Evolutionary conservation across 352 stramenopile genomes (phyloP).

Genomic region (Phytophthora sojae): DNA sequence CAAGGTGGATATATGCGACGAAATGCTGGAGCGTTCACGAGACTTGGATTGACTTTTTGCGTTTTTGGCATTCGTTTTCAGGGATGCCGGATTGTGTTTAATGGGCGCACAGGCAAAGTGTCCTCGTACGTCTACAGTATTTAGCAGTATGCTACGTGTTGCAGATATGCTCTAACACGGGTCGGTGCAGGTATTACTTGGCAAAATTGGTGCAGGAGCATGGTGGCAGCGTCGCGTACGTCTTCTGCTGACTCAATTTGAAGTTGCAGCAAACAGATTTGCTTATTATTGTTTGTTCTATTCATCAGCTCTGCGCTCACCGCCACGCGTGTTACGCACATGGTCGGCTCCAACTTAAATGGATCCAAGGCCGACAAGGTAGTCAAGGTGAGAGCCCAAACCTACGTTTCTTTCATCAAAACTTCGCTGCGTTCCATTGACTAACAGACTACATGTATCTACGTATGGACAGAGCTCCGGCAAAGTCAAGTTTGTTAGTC

Average conservation of each 20-base stretch:
- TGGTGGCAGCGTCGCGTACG: constrained; percentile 73
- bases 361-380: constrained; percentile 77
- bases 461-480: constrained; percentile 42
- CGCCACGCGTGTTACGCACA: constrained; percentile 76
- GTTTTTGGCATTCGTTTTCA: constrained; percentile 22
- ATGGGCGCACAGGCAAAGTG: constrained; percentile 82
- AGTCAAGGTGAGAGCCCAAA: constrained; percentile 55
- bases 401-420: background rate
- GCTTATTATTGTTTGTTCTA: constrained; percentile 1
- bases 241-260: background rate
- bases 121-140: constrained; percentile 59
- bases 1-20: constrained; percentile 36
- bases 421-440: background rate
- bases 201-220: constrained; percentile 83
- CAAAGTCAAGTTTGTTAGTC: constrained; percentile 73
- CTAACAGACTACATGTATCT: background rate
- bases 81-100: constrained; percentile 84
- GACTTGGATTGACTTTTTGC: background rate
- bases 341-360: constrained; percentile 82
- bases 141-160: background rate
- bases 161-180: background rate
- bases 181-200: constrained; percentile 72
- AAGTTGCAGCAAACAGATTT: background rate
- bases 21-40: background rate
- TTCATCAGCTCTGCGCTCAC: constrained; percentile 45